Conservation (phyloP, 805 yeast genomes). For the Schwanniomyces vanrijiae region DNA sequence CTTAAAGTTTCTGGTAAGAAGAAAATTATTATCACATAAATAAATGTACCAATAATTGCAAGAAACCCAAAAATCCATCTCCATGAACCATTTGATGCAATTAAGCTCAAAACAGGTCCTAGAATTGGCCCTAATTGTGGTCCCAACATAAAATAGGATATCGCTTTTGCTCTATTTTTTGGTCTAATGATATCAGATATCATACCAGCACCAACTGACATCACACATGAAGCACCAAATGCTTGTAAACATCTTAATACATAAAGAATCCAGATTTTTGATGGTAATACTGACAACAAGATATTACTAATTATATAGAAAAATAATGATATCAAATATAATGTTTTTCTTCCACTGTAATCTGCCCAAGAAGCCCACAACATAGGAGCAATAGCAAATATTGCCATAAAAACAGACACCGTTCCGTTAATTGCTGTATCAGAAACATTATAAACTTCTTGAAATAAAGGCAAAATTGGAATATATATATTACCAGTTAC, state of each 20-base stretch:
- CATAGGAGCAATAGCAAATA: constrained; percentile 55
- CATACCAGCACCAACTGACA: constrained; percentile 38
- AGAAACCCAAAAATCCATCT: constrained; percentile 35
- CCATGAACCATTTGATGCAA: constrained; percentile 29
- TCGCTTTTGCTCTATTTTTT: constrained; percentile 26
- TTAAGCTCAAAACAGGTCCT: constrained; percentile 33
- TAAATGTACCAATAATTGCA: constrained; percentile 24
- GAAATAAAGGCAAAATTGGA: constrained; percentile 50
- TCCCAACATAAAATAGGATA: constrained; percentile 37
- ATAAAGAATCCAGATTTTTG: constrained; percentile 28
- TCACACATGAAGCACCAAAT: constrained; percentile 36
- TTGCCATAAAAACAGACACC: constrained; percentile 56
- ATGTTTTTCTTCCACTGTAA: constrained; percentile 44
- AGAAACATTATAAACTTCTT: constrained; percentile 39
- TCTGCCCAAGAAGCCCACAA: constrained; percentile 60
- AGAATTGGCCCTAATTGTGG: constrained; percentile 40
- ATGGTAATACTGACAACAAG: constrained; percentile 29
- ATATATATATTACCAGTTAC: constrained; percentile 58
- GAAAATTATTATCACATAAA: constrained; percentile 22
- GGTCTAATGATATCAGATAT: constrained; percentile 34
- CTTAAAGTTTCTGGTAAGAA: constrained; percentile 42
- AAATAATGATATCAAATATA: constrained; percentile 25
- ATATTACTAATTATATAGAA: constrained; percentile 28
- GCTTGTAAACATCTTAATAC: constrained; percentile 35
- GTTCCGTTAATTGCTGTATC: constrained; percentile 51